Conservation (phyloP, 169 alveolate species). For the Eimeria tenella region DNA sequence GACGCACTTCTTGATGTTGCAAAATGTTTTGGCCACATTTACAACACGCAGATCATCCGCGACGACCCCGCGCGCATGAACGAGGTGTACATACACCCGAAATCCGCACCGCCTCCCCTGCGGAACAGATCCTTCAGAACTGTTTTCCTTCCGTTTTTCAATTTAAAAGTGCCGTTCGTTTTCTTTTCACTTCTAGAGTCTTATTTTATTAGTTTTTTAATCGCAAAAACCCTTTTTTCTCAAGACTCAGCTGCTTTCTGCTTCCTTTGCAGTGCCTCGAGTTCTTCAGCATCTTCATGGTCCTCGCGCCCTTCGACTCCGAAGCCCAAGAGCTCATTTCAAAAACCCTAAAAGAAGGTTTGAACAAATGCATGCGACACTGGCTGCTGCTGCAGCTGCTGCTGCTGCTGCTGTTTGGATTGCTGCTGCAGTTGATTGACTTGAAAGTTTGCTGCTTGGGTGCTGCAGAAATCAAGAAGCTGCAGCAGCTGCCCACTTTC, state of each 20-base stretch:
- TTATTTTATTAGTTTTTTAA: not conserved
- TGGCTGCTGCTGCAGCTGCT: not conserved
- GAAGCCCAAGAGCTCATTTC: slow-evolving; percentile 60
- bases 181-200: not conserved
- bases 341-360: slow-evolving; percentile 30
- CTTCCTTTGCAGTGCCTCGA: slow-evolving; percentile 64
- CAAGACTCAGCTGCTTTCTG: too few relatives aligned
- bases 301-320: slow-evolving; percentile 75
- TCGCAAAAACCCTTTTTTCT: not conserved
- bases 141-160: too few relatives aligned
- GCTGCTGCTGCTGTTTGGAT: not conserved
- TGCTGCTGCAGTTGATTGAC: not conserved
- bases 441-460: not conserved
- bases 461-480: slow-evolving; percentile 38
- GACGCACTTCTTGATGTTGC: slow-evolving; percentile 53
- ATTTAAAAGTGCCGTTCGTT: not conserved
- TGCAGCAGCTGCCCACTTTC: slow-evolving; percentile 51
- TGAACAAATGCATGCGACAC: not conserved
- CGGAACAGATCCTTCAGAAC: not conserved
- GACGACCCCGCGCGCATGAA: slow-evolving; percentile 33
- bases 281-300: slow-evolving; percentile 71
- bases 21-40: slow-evolving; percentile 58
- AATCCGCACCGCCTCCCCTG: not conserved
- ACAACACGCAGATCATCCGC: slow-evolving; percentile 44
- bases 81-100: slow-evolving; percentile 19